Evolutionary conservation across 2,329 filamentous ascomycete genomes (phyloP).

Genomic region (Nothophaeocryptopus gaeumannii): DNA sequence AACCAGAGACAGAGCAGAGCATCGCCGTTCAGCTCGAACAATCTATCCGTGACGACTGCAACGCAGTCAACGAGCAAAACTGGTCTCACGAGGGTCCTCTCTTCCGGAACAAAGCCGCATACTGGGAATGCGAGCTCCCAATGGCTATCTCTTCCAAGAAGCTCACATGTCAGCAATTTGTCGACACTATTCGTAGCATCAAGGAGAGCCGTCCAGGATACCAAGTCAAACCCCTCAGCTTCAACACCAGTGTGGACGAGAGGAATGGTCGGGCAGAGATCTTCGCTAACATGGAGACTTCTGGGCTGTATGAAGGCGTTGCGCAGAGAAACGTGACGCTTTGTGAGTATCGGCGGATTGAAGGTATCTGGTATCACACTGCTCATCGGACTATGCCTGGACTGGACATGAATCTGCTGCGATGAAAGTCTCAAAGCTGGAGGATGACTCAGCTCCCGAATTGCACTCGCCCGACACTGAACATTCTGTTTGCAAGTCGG

Average conservation of each 20-base stretch:
- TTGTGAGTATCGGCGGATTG: conserved; percentile 14
- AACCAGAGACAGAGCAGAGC: neutral
- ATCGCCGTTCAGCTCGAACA: conserved; percentile 12
- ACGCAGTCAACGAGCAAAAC: conserved; percentile 15
- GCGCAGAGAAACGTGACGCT: conserved; percentile 12
- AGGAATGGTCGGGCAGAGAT: conserved; percentile 10
- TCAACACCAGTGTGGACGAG: conserved; percentile 12
- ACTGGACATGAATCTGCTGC: conserved; percentile 9
- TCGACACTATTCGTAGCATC: conserved; percentile 6
- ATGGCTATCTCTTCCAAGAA: conserved; percentile 4
- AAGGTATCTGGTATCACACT: conserved; percentile 14
- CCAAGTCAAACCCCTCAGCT: conserved; percentile 8
- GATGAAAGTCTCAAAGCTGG: neutral
- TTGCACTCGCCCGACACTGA: too few species aligned
- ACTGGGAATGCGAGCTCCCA: conserved; percentile 13
- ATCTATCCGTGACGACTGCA: conserved; percentile 8
- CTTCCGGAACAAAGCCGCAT: conserved; percentile 12
- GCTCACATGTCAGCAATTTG: conserved; percentile 10
- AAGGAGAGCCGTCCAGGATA: conserved; percentile 6
- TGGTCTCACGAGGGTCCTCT: conserved; percentile 4
- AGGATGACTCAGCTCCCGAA: too few species aligned
- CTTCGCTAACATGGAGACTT: conserved; percentile 15
- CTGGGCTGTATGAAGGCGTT: conserved; percentile 9
- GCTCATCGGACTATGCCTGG: conserved; percentile 15
- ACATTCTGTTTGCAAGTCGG: too few species aligned